Evolutionary conservation across 345 rosid genomes (phyloP), one percentile per base, ranked within the genome.

Genomic region (Populus deltoides): DNA sequence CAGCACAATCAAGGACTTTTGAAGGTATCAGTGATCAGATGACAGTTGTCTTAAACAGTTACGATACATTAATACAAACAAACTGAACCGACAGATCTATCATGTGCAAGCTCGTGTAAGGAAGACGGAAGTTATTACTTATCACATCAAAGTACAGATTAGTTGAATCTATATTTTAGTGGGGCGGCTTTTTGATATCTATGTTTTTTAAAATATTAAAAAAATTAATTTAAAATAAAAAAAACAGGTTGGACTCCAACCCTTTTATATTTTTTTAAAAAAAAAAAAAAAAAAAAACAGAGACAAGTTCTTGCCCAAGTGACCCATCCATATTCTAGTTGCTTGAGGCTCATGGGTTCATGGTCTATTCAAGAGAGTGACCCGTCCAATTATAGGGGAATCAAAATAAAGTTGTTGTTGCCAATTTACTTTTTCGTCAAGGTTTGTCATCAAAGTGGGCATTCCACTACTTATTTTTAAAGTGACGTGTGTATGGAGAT

Each of bases 281-380:
- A n/a, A n/a, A n/a, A n/a, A n/a, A 20, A 53, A 20, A 53, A 20
- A n/a, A 3, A 7, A 59, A n/a, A 24, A 57, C 63, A 9, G 29
- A 59, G 63, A 3, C 5, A n/a, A 9, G 45, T 41, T 41, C 12
- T 11, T 3, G 25, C 59, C 22, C 7, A 4, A 33, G 36, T 33
- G 36, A 3, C 62, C 61, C 20, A 69, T 41, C 25, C 22, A 79
- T 71, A 16, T 39, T 41, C 35, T 43, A 24, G 84, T 29, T 36
- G 77, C 61, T 76, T 55, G 24, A 53, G 70, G 53, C 1, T 70
- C n/a, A 63, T 71, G 76, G 49, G 79, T 69, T 79, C 73, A 70
- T 24, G 75, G 70, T 74, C 11, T n/a, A 33, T 62, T 65, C n/a
- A 45, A 53, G 59, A 55, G 55, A 25, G 25, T 36, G 35, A 49